A percentile compares a stretch with the other conserved stretches of the same genome.
Evolutionary conservation across 192 early-diverging fungal genomes (phyloP).

Genomic region (Entophlyctis helioformis): DNA sequence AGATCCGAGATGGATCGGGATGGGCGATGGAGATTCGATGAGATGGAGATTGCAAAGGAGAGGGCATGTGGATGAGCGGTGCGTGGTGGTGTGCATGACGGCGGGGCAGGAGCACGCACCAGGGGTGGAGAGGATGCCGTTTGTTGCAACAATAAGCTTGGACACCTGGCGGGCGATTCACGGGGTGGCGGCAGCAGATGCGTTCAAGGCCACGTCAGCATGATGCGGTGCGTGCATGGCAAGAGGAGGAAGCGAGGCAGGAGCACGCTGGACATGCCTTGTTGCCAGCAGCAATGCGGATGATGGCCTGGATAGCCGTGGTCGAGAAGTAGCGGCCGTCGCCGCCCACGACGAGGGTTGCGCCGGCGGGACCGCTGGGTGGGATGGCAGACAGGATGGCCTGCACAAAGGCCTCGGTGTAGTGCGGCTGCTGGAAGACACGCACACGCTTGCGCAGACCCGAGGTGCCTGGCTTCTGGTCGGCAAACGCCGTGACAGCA

Average conservation of each 20-base stretch:
- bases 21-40: too few species aligned
- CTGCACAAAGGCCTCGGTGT: conserved; percentile 97
- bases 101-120: conserved; percentile 3
- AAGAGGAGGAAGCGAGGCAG: too few species aligned
- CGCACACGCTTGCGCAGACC: conserved; percentile 87
- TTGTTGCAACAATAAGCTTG: conserved; percentile 80
- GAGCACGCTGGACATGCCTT: too few species aligned
- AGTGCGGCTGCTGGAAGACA: conserved; percentile 87
- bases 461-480: conserved; percentile 94
- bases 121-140: conserved; percentile 91
- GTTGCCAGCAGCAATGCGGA: conserved; percentile 74
- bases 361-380: conserved; percentile 62
- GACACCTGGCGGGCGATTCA: conserved; percentile 45
- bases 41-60: too few species aligned
- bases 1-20: too few species aligned
- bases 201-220: conserved; percentile 1
- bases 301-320: conserved; percentile 81
- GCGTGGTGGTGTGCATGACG: background rate
- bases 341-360: conserved; percentile 86
- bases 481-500: conserved; percentile 64
- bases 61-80: too few species aligned
- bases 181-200: background rate
- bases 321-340: conserved; percentile 86
- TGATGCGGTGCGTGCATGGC: too few species aligned
- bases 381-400: conserved; percentile 68